Conservation (phyloP, 2,329 filamentous ascomycete species). For the Alternaria infectoria region DNA sequence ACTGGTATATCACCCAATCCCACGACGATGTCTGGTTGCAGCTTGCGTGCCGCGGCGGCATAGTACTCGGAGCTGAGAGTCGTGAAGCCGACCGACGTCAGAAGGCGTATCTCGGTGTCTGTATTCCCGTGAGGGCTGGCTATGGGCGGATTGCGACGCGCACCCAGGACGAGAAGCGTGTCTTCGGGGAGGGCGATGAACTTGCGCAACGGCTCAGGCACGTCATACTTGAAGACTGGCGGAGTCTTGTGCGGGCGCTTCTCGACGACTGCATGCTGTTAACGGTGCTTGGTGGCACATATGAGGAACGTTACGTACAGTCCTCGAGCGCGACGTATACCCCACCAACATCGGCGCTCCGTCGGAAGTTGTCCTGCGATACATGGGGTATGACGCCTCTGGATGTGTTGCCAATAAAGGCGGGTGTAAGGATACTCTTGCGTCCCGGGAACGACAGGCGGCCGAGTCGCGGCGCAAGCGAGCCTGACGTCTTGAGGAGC, state of each 20-base stretch:
- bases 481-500: conserved; percentile 47
- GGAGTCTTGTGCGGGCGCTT: conserved; percentile 57
- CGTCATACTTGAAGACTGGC: conserved; percentile 60
- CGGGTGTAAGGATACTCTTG: conserved; percentile 77
- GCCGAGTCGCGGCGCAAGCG: conserved; percentile 69
- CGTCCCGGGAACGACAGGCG: conserved; percentile 68
- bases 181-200: conserved; percentile 77
- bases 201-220: conserved; percentile 66
- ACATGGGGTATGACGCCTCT: conserved; percentile 87
- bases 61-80: conserved; percentile 74
- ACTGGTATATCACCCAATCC: conserved; percentile 76
- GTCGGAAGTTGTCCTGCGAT: conserved; percentile 79
- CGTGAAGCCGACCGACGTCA: conserved; percentile 86
- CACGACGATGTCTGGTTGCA: conserved; percentile 81
- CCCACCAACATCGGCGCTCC: conserved; percentile 69
- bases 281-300: conserved; percentile 33
- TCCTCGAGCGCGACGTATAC: conserved; percentile 89
- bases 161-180: conserved; percentile 72
- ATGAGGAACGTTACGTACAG: conserved; percentile 65
- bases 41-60: conserved; percentile 65
- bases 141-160: conserved; percentile 79
- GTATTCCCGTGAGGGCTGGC: conserved; percentile 72
- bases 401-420: conserved; percentile 80
- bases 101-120: conserved; percentile 73
- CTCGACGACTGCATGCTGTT: conserved; percentile 65